Base-by-base conservation (phyloP, 164 flowering plant genomes). In the Chloranthus sessilifolius region DNA sequence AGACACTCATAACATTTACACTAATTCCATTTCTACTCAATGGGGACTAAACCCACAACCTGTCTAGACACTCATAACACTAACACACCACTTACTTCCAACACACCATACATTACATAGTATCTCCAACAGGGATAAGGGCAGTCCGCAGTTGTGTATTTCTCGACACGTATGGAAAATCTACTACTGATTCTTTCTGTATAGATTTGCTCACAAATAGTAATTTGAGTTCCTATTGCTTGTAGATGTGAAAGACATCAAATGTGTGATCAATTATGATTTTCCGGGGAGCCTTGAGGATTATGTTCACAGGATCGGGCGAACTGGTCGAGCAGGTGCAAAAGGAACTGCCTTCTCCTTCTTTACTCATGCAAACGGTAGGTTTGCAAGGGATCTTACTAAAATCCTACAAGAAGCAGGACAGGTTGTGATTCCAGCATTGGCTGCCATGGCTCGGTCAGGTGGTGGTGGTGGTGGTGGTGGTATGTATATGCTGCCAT, bases 91-190 rank as follows among this genome's bases (percentile, higher is more conserved):
- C n/a, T n/a, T n/a, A n/a, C n/a, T n/a, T n/a, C n/a, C n/a, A n/a
- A n/a, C n/a, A n/a, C n/a, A n/a, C n/a, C n/a, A n/a, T n/a, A n/a
- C n/a, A n/a, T n/a, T n/a, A n/a, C n/a, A n/a, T n/a, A n/a, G n/a
- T n/a, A n/a, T n/a, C n/a, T n/a, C n/a, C n/a, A n/a, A n/a, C 92
- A 74, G 96, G 98, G 98, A 88, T 92, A 88, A 88, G 96, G 83
- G 62, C 63, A 43, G 71, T 61, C n/a, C n/a, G n/a, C n/a, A n/a
- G n/a, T n/a, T n/a, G n/a, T 47, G 61, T 70, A 57, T 63, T 56
- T 60, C 34, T 52, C 28, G 34, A 30, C 16, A 8, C 29, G 31
- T 44, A 21, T 20, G 48, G 29, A 14, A 14, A n/a, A 24, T 24
- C 46, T 19, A 44, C 24, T 31, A 12, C 12, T 31, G 16, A 20